Evolutionary conservation across 306 rosid species (phyloP).

Genomic region (Sphenostylis stenocarpa): DNA sequence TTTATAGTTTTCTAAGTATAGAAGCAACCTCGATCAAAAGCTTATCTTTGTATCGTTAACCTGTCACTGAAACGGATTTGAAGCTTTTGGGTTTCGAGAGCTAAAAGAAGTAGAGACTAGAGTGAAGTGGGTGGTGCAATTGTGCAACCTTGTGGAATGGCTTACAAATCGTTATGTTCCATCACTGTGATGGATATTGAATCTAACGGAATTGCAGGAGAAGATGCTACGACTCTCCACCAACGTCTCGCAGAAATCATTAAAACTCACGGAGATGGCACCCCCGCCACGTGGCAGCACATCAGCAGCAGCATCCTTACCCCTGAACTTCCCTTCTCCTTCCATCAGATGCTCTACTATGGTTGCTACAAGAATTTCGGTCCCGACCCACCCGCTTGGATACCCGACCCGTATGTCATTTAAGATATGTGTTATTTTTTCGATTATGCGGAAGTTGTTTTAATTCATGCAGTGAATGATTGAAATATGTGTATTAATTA

Average conservation of each 20-base stretch:
- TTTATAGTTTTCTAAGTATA: background rate
- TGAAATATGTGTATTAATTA: background rate
- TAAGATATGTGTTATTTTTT: background rate
- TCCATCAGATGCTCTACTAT: constrained; percentile 83
- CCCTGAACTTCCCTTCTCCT: constrained; percentile 77
- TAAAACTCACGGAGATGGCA: constrained; percentile 40
- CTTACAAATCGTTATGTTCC: constrained; percentile 45
- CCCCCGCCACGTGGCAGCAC: constrained; percentile 74
- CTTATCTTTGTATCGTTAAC: background rate
- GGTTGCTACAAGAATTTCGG: constrained; percentile 69
- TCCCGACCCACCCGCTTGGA: constrained; percentile 91
- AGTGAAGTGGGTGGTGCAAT: background rate
- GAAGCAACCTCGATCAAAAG: background rate
- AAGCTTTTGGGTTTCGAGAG: background rate
- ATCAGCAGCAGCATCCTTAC: constrained; percentile 58
- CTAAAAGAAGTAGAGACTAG: background rate
- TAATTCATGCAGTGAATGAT: background rate
- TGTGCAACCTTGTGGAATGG: constrained; percentile 8
- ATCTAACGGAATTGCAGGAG: constrained; percentile 50
- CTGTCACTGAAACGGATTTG: background rate
- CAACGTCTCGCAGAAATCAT: constrained; percentile 48
- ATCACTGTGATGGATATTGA: constrained; percentile 64
- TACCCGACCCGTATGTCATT: constrained; percentile 65
- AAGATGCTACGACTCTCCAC: constrained; percentile 50
- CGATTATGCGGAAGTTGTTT: background rate